Evolutionary conservation across 306 rosid genomes (phyloP), one percentile per base, ranked within the genome.

Genomic region (Lablab purpureus): DNA sequence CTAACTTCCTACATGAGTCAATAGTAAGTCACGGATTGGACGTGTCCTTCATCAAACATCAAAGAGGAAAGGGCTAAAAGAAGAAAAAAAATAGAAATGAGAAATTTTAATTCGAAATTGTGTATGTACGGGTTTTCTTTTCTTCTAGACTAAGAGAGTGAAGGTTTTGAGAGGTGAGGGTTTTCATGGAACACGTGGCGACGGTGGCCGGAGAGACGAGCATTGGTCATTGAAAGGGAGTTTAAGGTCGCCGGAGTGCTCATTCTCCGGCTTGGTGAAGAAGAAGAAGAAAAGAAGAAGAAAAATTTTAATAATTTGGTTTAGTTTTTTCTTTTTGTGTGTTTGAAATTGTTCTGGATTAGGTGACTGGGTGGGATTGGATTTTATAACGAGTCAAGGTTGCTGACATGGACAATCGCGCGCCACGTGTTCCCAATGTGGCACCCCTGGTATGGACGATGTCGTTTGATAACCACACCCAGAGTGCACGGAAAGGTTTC

Each of bases 161-260:
- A 71, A 51, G 85, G 62, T 82, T 83, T 73, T 25, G 7, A 46
- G 67, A 46, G 67, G 59, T 79, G 62, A 84, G 73, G n/a, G 63
- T 76, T 76, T 84, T 94, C 97, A 79, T 85, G 95, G 82, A 94
- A 94, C 75, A 84, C 93, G 74, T 92, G 97, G 17, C 89, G 85
- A 74, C 95, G 97, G 85, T 89, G 97, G 76, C 91, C 89, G 82
- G 90, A 86, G 49, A 92, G 83, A 74, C 87, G 89, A 63, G 87
- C 85, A 86, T 81, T 83, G 67, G 73, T 88, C 65, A 75, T 75
- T 7, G 74, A 52, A 14, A 71, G 55, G 11, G 67, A 82, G 2
- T 76, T 58, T 0, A 77, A 4, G 0, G 5, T 80, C 51, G 84
- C 93, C 89, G 89, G 92, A 86, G 79, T 73, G 75, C 80, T 88